phyloP scores from a whole-genome alignment of 441 rosid genomes.

The Croton setiger region DNA sequence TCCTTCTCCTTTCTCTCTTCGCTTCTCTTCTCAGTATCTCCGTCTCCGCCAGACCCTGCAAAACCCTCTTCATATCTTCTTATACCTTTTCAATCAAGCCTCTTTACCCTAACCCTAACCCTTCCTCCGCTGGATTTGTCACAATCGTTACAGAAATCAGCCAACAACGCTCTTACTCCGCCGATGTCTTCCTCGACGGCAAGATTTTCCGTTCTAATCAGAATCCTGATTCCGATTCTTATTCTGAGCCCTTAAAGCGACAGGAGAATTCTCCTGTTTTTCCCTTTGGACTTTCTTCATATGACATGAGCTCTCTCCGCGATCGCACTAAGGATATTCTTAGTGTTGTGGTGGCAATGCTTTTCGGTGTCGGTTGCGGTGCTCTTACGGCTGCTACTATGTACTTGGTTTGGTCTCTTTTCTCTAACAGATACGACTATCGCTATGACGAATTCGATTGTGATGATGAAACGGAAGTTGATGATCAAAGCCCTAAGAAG shows the following conservation, averaged over 20 bases:
- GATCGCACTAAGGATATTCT: constrained; percentile 84
- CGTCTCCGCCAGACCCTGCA: constrained; percentile 67
- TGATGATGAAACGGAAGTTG: constrained; percentile 12
- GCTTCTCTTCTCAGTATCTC: constrained; percentile 33
- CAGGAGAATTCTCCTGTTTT: constrained; percentile 1
- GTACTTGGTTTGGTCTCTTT: constrained; percentile 88
- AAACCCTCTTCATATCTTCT: constrained; percentile 65
- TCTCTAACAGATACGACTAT: constrained; percentile 33
- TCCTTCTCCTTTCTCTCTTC: constrained; percentile 29
- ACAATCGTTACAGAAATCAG: constrained; percentile 67
- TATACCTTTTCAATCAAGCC: constrained; percentile 55
- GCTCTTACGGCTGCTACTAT: constrained; percentile 89
- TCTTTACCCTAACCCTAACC: constrained; percentile 33
- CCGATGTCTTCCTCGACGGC: constrained; percentile 25
- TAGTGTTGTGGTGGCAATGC: constrained; percentile 76
- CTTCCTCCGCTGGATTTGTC: constrained; percentile 45
- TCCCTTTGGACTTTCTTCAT: constrained; percentile 28
- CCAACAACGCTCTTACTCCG: constrained; percentile 28
- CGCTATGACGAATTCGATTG: constrained; percentile 17
- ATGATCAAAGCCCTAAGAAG: constrained; percentile 31
- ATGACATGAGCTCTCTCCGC: constrained; percentile 55
- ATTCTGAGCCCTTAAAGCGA: constrained; percentile 1
- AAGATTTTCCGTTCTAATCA: constrained; percentile 16
- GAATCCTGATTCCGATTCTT: not conserved
- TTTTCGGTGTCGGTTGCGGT: constrained; percentile 93